phyloP scores from a whole-genome alignment of 345 rosid genomes.

The Arabidopsis arenosa region DNA sequence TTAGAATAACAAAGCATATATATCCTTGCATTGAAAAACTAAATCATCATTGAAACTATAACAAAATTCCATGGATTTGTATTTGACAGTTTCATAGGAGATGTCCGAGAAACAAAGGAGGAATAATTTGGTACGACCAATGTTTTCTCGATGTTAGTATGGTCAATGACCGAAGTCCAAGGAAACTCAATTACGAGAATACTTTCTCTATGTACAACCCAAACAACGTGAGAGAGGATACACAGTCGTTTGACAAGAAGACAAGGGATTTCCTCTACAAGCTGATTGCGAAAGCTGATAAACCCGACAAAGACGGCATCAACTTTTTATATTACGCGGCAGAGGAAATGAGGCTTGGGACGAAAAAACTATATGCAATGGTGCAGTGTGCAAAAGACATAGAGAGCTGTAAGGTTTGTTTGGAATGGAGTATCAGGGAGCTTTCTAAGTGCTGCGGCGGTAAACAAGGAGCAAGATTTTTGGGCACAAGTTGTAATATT shows the following conservation, averaged over 20 bases:
- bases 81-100: conserved; percentile 25
- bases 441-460: conserved; percentile 36
- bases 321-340: neutral
- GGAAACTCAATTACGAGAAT: conserved; percentile 44
- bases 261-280: conserved; percentile 43
- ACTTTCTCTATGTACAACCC: conserved; percentile 42
- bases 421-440: neutral
- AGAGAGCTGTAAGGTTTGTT: neutral
- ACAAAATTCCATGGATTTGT: neutral
- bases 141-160: conserved; percentile 1
- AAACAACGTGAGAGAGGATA: conserved; percentile 38
- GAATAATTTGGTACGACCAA: conserved; percentile 45
- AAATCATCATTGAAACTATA: too few species aligned
- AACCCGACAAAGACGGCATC: neutral
- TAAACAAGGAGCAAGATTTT: conserved; percentile 56
- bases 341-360: neutral
- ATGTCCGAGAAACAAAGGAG: conserved; percentile 49
- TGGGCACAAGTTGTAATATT: conserved; percentile 57
- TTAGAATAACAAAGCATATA: too few species aligned
- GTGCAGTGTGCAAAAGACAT: conserved; percentile 47
- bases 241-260: conserved; percentile 39
- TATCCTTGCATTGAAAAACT: too few species aligned
- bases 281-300: conserved; percentile 28
- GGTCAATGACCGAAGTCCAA: neutral
- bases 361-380: conserved; percentile 47